Evolutionary conservation across 2,329 filamentous ascomycete genomes (phyloP).

Genomic region (Colletotrichum gloeosporioides): DNA sequence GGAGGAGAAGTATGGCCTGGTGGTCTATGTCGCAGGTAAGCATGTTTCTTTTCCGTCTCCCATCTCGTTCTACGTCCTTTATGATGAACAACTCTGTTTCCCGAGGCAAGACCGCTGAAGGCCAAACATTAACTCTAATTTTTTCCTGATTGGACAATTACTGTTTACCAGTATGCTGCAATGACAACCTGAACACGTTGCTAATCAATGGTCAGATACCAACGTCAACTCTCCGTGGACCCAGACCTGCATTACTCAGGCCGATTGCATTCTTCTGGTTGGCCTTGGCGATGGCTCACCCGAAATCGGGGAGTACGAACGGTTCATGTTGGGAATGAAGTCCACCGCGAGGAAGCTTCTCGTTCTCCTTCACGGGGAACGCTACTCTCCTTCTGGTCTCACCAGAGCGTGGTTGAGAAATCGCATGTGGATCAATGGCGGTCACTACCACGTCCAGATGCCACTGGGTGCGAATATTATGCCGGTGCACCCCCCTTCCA

Average conservation of each 20-base stretch:
- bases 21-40: constrained; percentile 86
- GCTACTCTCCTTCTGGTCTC: constrained; percentile 83
- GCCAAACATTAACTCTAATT: constrained; percentile 67
- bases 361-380: constrained; percentile 86
- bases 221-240: constrained; percentile 98
- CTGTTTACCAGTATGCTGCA: constrained; percentile 11
- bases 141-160: constrained; percentile 60
- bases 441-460: constrained; percentile 98
- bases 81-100: constrained; percentile 59
- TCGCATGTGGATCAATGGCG: constrained; percentile 96
- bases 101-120: constrained; percentile 61
- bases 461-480: constrained; percentile 78
- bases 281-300: constrained; percentile 90
- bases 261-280: constrained; percentile 93
- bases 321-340: constrained; percentile 95
- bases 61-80: constrained; percentile 7
- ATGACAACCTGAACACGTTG: not conserved
- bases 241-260: constrained; percentile 95
- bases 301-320: constrained; percentile 92
- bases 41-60: constrained; percentile 30
- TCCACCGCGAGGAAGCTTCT: constrained; percentile 94
- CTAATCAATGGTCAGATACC: constrained; percentile 69
- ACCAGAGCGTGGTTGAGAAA: constrained; percentile 91
- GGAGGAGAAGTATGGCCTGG: constrained; percentile 95
- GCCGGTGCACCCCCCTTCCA: constrained; percentile 75